Percentiles rank a stretch among this genome's conserved stretches.
Evolutionary conservation across 2,329 filamentous ascomycete species (phyloP).

Genomic region (Ramichloridium luteum): DNA sequence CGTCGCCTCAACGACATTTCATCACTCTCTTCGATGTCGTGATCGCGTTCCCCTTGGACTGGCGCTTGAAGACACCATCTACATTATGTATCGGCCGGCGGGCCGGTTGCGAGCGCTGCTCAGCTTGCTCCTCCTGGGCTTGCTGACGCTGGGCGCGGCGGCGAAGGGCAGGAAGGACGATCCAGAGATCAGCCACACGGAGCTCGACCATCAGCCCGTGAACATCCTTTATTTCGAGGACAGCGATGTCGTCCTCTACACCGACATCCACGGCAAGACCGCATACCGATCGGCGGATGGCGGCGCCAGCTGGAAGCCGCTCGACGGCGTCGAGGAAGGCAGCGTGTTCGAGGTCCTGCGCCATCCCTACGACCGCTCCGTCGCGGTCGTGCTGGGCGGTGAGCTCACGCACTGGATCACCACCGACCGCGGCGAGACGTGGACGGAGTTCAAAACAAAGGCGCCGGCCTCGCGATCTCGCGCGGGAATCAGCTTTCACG

Average conservation of each 20-base stretch:
- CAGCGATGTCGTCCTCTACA: conserved; percentile 67
- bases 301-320: conserved; percentile 60
- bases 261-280: conserved; percentile 50
- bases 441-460: conserved; percentile 59
- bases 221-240: conserved; percentile 85
- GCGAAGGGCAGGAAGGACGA: conserved; percentile 19
- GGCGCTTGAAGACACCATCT: background rate
- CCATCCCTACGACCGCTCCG: conserved; percentile 65
- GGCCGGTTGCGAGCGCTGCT: conserved; percentile 3
- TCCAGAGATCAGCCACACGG: conserved; percentile 52
- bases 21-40: too few species aligned
- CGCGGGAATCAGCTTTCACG: conserved; percentile 62
- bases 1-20: too few species aligned
- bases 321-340: conserved; percentile 53
- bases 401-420: conserved; percentile 68
- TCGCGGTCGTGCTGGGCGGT: conserved; percentile 65
- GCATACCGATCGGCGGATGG: conserved; percentile 72
- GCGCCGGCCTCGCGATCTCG: conserved; percentile 44
- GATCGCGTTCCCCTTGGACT: too few species aligned
- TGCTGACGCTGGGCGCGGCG: conserved; percentile 13
- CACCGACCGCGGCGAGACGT: conserved; percentile 67
- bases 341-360: conserved; percentile 52
- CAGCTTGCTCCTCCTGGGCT: conserved; percentile 13
- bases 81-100: background rate
- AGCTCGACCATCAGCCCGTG: conserved; percentile 54